Conservation (phyloP, 129 eudicot species). For the Oenanthe sinensis region DNA sequence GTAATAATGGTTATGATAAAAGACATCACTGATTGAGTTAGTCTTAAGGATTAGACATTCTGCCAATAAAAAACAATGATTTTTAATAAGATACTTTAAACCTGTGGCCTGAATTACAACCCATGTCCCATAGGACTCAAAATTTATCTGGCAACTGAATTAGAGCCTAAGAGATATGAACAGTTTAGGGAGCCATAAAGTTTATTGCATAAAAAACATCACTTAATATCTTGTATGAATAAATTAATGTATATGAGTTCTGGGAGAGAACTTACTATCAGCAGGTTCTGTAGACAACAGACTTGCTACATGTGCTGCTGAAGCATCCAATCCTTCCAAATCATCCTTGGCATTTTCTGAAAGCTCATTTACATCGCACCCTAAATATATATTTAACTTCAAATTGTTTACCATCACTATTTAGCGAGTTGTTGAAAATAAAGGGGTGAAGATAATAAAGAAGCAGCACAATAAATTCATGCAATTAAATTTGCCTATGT, state of each 20-base stretch:
- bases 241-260: background rate
- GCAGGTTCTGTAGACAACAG: slow-evolving; percentile 69
- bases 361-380: slow-evolving; percentile 78
- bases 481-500: background rate
- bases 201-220: too few species aligned
- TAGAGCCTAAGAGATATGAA: background rate
- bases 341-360: slow-evolving; percentile 72
- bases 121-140: background rate
- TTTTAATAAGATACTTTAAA: too few species aligned
- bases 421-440: background rate
- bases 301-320: slow-evolving; percentile 78
- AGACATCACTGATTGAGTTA: background rate
- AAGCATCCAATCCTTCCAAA: slow-evolving; percentile 76
- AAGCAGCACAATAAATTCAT: background rate
- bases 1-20: background rate
- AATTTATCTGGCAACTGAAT: background rate
- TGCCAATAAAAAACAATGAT: background rate
- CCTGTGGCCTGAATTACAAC: background rate
- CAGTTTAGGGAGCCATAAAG: background rate
- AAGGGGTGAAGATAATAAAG: background rate
- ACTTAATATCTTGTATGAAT: background rate
- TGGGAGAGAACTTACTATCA: slow-evolving; percentile 35
- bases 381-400: slow-evolving; percentile 23
- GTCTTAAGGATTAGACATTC: background rate
- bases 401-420: background rate